Base-by-base conservation (phyloP, 1,284 basidiomycete species). In the Moesziomyces antarcticus region DNA sequence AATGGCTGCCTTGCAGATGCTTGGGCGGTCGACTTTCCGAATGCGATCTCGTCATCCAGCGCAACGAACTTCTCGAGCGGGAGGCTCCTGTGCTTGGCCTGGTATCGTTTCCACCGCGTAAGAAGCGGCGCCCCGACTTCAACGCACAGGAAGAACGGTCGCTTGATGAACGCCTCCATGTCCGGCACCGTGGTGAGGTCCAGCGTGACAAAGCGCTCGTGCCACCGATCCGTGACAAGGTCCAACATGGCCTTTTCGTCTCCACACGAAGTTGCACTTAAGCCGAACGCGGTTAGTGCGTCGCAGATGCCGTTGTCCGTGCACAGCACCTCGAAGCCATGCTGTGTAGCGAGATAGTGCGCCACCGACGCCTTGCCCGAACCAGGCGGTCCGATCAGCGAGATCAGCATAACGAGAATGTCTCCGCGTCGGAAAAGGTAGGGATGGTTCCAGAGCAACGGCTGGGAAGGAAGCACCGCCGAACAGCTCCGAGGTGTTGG, bases 131-230 rank as follows among this genome's bases (percentile, higher is more conserved):
- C 95, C 66, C 97, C 93, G n/a, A 96, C 88, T 48, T 87, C 88
- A 41, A 97, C 86, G 33, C 97, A 88, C 78, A 97, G 86, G 82
- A 97, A 94, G 84, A 94, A 98, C 0, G 96, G 96, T 10, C 97
- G 87, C 81, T 91, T 94, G 41, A 90, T 84, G 80, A 97, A 98
- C 47, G 88, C 85, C 43, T 95, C 87, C 18, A 90, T 79, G n/a
- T 89, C 87, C 0, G 67, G 64, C 30, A 85, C 85, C 1, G 88
- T 89, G 50, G 84, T 82, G 21, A 97, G 84, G 79, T 93, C 91
- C 7, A 88, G 87, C 0, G 94, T 97, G 30, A 98, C 94, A 79
- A 91, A 93, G 73, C 92, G 86, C 3, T 87, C 83, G 44, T 87
- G 88, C 97, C 96, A 99, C 74, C 92, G 88, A 64, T 87, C 88